Percentiles rank a stretch among this genome's conserved stretches.
Conservation (phyloP, 129 eudicot genomes). For the Helichrysum umbraculigerum region DNA sequence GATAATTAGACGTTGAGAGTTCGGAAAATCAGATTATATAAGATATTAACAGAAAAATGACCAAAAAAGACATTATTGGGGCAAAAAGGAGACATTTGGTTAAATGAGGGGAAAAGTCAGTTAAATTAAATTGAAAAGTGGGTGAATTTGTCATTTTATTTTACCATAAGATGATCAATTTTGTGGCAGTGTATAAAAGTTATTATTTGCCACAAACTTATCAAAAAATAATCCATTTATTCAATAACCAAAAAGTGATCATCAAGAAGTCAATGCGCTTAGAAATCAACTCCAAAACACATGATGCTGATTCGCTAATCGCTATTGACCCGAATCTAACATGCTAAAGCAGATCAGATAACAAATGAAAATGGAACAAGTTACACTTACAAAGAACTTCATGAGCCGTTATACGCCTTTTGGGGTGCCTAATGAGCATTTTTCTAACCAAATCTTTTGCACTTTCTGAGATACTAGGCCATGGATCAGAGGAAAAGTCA, state of each 20-base stretch:
- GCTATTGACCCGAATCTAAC: neutral
- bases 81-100: no score
- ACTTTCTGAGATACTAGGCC: constrained; percentile 79
- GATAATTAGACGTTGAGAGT: neutral
- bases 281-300: constrained; percentile 7
- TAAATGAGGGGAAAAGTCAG: no score
- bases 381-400: constrained; percentile 74
- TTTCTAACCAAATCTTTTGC: constrained; percentile 79
- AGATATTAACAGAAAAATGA: neutral
- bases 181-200: no score
- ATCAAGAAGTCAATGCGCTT: neutral
- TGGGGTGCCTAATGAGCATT: constrained; percentile 79
- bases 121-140: no score
- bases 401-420: constrained; percentile 70
- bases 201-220: no score
- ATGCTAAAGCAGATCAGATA: neutral
- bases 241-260: neutral
- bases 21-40: neutral
- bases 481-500: constrained; percentile 78
- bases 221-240: neutral
- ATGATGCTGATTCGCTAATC: neutral
- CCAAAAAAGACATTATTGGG: no score
- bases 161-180: no score
- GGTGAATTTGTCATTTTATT: no score
- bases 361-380: constrained; percentile 3